Percentiles rank a stretch among this genome's conserved stretches.
Evolutionary conservation across 2,329 filamentous ascomycete genomes (phyloP).

Genomic region (Blastomyces emzantsi): DNA sequence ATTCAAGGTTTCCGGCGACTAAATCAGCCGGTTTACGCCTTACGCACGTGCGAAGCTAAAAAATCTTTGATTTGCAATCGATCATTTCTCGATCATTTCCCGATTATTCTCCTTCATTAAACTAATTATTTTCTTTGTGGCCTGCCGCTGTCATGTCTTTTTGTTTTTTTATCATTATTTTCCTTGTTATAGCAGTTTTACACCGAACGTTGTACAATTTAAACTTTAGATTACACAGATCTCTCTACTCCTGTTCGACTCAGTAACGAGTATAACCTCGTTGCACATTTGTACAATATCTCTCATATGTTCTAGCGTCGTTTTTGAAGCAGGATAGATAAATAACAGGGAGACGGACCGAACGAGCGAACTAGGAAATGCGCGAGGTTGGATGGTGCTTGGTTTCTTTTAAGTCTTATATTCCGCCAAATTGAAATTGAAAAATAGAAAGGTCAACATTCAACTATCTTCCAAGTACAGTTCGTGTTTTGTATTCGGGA

Average conservation of each 20-base stretch:
- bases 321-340: slow-evolving; percentile 4
- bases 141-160: slow-evolving; percentile 13
- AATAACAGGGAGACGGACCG: neutral
- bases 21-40: slow-evolving; percentile 13
- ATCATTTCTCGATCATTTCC: neutral
- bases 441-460: neutral
- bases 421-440: neutral
- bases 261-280: neutral
- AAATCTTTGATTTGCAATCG: neutral
- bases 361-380: neutral
- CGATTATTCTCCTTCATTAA: too few relatives aligned
- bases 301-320: neutral
- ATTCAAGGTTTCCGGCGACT: slow-evolving; percentile 51
- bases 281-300: neutral
- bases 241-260: slow-evolving; percentile 9
- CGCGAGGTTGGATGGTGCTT: neutral
- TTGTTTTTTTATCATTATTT: neutral
- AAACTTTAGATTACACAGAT: slow-evolving; percentile 7
- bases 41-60: neutral
- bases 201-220: neutral
- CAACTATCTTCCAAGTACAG: neutral
- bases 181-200: neutral
- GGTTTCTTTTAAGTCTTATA: neutral
- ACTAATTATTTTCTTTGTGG: neutral
- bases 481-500: neutral